phyloP scores from a whole-genome alignment of 2,329 filamentous ascomycete genomes.

The Magnaporthiopsis incrustans region DNA sequence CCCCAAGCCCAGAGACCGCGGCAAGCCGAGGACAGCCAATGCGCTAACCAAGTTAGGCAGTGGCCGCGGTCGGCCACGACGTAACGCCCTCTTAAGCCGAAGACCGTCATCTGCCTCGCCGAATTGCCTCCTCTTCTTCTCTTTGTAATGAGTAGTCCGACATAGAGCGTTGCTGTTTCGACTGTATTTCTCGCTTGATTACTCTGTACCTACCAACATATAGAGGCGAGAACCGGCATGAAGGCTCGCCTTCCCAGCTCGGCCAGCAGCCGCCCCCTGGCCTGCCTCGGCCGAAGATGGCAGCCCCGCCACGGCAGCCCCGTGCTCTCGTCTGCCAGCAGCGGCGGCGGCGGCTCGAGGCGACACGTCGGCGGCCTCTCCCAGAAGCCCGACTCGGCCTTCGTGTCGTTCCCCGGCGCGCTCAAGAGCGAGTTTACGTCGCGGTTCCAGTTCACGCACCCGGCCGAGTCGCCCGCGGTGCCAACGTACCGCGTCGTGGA shows the following conservation, averaged over 20 bases:
- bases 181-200: background rate
- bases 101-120: background rate
- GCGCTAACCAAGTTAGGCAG: background rate
- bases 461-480: constrained; percentile 65
- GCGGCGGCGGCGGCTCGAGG: constrained; percentile 4
- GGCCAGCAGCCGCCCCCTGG: constrained; percentile 1
- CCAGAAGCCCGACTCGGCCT: constrained; percentile 46
- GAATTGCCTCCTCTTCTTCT: background rate
- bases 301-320: constrained; percentile 21
- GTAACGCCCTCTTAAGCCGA: background rate
- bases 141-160: background rate
- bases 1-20: too few relatives aligned
- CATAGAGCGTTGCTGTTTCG: background rate
- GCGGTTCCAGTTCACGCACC: constrained; percentile 67
- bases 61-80: background rate
- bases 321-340: background rate
- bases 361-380: constrained; percentile 40
- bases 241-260: constrained; percentile 11
- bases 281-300: constrained; percentile 11
- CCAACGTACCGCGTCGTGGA: constrained; percentile 89
- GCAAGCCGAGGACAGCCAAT: background rate
- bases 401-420: constrained; percentile 81
- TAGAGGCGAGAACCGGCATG: constrained; percentile 7
- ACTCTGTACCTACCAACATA: too few relatives aligned
- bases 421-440: constrained; percentile 89